A percentile compares a stretch with the other conserved stretches of the same genome.
phyloP scores from a whole-genome alignment of 2,329 filamentous ascomycete species.

The Domatiomyces globalis region DNA sequence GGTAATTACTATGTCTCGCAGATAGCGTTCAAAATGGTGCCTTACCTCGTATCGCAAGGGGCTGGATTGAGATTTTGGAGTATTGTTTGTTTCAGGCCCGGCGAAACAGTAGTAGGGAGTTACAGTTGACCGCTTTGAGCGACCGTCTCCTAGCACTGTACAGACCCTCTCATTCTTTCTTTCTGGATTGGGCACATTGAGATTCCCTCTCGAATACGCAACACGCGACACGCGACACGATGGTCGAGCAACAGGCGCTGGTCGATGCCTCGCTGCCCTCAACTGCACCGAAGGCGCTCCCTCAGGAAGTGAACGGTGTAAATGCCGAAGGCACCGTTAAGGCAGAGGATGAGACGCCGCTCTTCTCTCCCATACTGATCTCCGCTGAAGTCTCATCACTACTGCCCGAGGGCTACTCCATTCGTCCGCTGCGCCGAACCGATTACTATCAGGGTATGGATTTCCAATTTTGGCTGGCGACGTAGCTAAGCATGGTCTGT shows the following conservation, averaged over 20 bases:
- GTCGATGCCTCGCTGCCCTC: background rate
- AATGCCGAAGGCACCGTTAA: background rate
- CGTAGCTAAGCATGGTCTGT: background rate
- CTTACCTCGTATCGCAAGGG: background rate
- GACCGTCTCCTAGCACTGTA: background rate
- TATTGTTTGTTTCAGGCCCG: background rate
- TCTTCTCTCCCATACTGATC: conserved; percentile 67
- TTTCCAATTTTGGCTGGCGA: background rate
- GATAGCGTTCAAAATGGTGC: background rate
- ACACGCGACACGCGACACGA: background rate
- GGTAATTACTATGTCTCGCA: too few species aligned
- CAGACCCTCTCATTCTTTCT: background rate
- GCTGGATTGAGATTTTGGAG: background rate
- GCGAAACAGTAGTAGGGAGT: background rate
- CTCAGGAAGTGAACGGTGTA: background rate
- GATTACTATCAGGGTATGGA: conserved; percentile 53
- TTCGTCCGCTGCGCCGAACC: conserved; percentile 62
- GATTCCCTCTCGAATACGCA: background rate
- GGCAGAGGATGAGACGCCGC: conserved; percentile 36
- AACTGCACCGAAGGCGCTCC: background rate
- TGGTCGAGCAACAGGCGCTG: background rate
- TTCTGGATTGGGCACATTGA: background rate
- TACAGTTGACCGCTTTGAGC: background rate
- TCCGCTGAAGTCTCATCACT: conserved; percentile 56
- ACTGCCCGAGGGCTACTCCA: conserved; percentile 67